A percentile compares a stretch with the other conserved stretches of the same genome.
Evolutionary conservation across 306 rosid genomes (phyloP).

Genomic region (Herpetospermum pedunculosum): DNA sequence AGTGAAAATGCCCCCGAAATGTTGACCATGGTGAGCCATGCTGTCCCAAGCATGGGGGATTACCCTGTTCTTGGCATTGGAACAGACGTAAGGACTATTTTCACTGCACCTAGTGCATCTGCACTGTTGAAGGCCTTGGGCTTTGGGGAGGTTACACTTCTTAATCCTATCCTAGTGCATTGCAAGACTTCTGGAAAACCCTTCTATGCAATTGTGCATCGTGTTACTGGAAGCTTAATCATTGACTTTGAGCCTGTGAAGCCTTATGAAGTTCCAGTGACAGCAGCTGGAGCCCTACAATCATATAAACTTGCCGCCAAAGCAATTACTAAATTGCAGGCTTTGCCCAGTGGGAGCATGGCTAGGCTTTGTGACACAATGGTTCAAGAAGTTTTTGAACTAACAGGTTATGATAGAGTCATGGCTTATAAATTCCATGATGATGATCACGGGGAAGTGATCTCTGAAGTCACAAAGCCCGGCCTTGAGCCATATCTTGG

Average conservation of each 20-base stretch:
- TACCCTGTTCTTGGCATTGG: constrained; percentile 85
- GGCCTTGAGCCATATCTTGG: constrained; percentile 83
- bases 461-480: constrained; percentile 70
- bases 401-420: constrained; percentile 96
- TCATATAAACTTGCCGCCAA: constrained; percentile 93
- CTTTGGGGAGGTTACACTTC: constrained; percentile 75
- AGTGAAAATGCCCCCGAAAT: constrained; percentile 93
- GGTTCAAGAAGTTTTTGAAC: constrained; percentile 94
- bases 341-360: constrained; percentile 88
- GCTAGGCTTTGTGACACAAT: constrained; percentile 83
- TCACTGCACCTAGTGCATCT: constrained; percentile 76
- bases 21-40: constrained; percentile 85
- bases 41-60: constrained; percentile 91
- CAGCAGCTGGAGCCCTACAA: constrained; percentile 88
- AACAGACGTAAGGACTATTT: constrained; percentile 61
- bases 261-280: constrained; percentile 82
- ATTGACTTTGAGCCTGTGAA: constrained; percentile 92
- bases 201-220: constrained; percentile 76
- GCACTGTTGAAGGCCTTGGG: constrained; percentile 85
- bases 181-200: constrained; percentile 98
- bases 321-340: constrained; percentile 75
- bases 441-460: constrained; percentile 93
- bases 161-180: constrained; percentile 88
- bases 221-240: constrained; percentile 74
- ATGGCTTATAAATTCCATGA: constrained; percentile 98